Percentiles rank a stretch among this genome's conserved stretches.
phyloP scores from a whole-genome alignment of 192 early-diverging fungal species.

The Borealophlyctis nickersoniae region DNA sequence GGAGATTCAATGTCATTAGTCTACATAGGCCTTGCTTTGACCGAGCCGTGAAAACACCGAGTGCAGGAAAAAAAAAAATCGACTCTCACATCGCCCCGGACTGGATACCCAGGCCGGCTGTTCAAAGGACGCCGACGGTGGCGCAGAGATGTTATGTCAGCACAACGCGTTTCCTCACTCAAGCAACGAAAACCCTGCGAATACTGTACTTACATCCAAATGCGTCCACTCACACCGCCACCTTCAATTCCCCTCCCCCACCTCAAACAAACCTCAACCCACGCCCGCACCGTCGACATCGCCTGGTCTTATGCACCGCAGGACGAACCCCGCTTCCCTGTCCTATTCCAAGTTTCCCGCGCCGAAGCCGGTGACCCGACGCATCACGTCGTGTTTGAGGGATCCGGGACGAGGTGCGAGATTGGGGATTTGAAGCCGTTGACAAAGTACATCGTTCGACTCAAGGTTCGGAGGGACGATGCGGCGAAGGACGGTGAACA shows the following conservation, averaged over 20 bases:
- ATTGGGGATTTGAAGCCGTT: constrained; percentile 41
- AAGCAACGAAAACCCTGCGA: too few relatives aligned
- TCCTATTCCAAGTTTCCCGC: constrained; percentile 27
- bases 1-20: too few relatives aligned
- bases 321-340: neutral
- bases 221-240: too few relatives aligned
- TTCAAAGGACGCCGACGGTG: too few relatives aligned
- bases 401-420: constrained; percentile 23
- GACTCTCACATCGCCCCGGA: too few relatives aligned
- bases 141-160: too few relatives aligned
- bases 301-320: neutral
- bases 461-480: constrained; percentile 27
- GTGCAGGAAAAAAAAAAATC: too few relatives aligned
- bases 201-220: too few relatives aligned
- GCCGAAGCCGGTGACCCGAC: constrained; percentile 38
- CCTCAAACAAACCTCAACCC: neutral
- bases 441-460: constrained; percentile 42
- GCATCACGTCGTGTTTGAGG: constrained; percentile 40
- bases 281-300: neutral
- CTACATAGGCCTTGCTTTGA: too few relatives aligned
- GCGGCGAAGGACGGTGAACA: constrained; percentile 24
- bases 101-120: too few relatives aligned
- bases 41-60: too few relatives aligned
- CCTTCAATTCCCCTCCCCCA: neutral
- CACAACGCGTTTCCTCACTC: too few relatives aligned